phyloP scores from a whole-genome alignment of 805 yeast genomes.

The Nakazawaea holstii region DNA sequence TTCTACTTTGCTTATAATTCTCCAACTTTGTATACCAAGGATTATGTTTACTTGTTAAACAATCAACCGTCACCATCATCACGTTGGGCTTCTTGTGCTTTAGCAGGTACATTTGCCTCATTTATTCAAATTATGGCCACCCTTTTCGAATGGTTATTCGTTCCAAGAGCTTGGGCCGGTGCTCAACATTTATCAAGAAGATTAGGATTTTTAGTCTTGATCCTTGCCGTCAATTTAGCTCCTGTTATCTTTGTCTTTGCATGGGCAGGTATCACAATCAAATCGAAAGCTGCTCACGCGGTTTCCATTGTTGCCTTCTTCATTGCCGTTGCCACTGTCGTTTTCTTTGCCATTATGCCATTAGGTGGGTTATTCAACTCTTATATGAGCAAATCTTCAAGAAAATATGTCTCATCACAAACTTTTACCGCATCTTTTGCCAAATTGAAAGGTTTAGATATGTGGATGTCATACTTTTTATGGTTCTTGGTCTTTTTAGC shows the following conservation, averaged over 20 bases:
- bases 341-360: conserved; percentile 93
- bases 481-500: conserved; percentile 91
- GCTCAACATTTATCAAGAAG: conserved; percentile 95
- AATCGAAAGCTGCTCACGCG: conserved; percentile 68
- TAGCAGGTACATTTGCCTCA: conserved; percentile 88
- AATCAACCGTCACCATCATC: conserved; percentile 88
- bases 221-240: conserved; percentile 70
- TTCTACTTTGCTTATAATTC: conserved; percentile 92
- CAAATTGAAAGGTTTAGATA: conserved; percentile 77
- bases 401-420: conserved; percentile 89
- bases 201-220: conserved; percentile 62
- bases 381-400: conserved; percentile 78
- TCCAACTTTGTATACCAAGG: conserved; percentile 82
- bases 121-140: conserved; percentile 84
- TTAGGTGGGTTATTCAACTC: conserved; percentile 94
- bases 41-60: conserved; percentile 77
- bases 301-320: conserved; percentile 87
- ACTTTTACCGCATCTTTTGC: conserved; percentile 92
- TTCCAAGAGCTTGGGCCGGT: conserved; percentile 98
- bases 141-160: conserved; percentile 88
- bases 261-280: conserved; percentile 62
- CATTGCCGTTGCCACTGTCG: conserved; percentile 75
- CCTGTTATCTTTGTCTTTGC: conserved; percentile 84
- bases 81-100: conserved; percentile 87
- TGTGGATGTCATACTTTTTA: conserved; percentile 92